These are phyloP conservation scores for Fusarium devonianum DNA, from an alignment of 2,329 filamentous ascomycete species.

Conservation along the genomic window DNA sequence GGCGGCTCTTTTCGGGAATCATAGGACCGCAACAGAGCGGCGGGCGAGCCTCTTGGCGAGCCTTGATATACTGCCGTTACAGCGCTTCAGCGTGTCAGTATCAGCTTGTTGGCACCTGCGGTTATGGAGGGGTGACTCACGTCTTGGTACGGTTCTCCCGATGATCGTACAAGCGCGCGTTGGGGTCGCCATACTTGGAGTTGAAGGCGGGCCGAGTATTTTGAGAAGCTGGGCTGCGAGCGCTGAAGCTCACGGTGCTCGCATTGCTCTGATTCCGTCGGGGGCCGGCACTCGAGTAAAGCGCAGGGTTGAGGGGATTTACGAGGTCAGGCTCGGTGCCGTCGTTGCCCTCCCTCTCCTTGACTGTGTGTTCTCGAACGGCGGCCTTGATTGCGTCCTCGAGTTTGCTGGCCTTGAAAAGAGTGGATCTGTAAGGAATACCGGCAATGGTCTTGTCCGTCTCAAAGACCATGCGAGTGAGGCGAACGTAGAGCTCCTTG, in stretches of 20 bases:
- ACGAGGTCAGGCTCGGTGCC: slow-evolving; percentile 51
- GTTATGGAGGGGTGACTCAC: slow-evolving; percentile 61
- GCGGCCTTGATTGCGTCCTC: slow-evolving; percentile 93
- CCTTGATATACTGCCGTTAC: slow-evolving; percentile 92
- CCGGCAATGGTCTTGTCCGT: slow-evolving; percentile 98
- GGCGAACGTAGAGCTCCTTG: slow-evolving; percentile 94
- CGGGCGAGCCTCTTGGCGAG: slow-evolving; percentile 70
- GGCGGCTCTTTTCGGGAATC: slow-evolving; percentile 91
- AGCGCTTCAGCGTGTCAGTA: slow-evolving; percentile 66
- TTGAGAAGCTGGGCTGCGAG: slow-evolving; percentile 66
- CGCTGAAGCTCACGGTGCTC: slow-evolving; percentile 83
- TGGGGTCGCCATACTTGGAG: slow-evolving; percentile 77
- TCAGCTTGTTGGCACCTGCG: slow-evolving; percentile 15
- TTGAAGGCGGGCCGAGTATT: slow-evolving; percentile 60
- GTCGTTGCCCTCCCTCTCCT: slow-evolving; percentile 85
- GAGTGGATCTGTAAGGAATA: slow-evolving; percentile 89
- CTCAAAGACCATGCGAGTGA: slow-evolving; percentile 94
- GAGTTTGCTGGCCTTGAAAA: slow-evolving; percentile 96
- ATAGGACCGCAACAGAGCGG: slow-evolving; percentile 87
- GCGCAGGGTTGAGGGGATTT: slow-evolving; percentile 52
- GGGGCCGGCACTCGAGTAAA: slow-evolving; percentile 54
- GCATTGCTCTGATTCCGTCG: slow-evolving; percentile 78
- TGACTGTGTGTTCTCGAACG: slow-evolving; percentile 83
- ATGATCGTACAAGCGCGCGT: slow-evolving; percentile 87
- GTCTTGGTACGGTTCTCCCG: slow-evolving; percentile 89